Conservation (phyloP, 2,329 filamentous ascomycete genomes). For the Sordariomycetes sp. region DNA sequence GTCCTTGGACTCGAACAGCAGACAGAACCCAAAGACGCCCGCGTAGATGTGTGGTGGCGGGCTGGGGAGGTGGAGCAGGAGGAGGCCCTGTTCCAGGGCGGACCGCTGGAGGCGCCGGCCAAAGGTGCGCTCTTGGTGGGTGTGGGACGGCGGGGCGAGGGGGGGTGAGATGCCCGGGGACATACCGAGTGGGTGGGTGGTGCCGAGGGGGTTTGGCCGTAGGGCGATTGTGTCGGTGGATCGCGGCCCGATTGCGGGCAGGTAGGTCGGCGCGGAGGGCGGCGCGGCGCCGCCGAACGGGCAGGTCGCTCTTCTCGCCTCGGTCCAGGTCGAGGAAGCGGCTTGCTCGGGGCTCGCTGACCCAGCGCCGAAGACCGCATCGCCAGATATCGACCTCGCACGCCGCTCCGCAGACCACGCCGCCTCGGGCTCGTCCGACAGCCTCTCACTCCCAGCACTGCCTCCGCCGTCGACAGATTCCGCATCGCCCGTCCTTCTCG, state of each 20-base stretch:
- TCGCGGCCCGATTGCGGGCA: neutral
- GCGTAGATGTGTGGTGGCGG: slow-evolving; percentile 33
- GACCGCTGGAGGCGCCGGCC: slow-evolving; percentile 56
- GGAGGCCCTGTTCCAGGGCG: slow-evolving; percentile 48
- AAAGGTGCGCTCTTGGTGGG: slow-evolving; percentile 53
- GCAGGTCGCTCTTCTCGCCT: neutral
- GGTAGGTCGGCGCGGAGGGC: slow-evolving; percentile 1
- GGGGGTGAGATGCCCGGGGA: slow-evolving; percentile 18
- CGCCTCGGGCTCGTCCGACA: slow-evolving; percentile 4
- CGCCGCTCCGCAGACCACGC: neutral
- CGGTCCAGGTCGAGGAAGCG: neutral
- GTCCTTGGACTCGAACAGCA: slow-evolving; percentile 42
- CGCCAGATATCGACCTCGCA: neutral
- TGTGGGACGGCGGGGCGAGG: slow-evolving; percentile 37
- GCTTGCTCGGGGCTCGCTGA: neutral
- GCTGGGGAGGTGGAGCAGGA: slow-evolving; percentile 36
- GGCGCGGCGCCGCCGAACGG: neutral
- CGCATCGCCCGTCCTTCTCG: slow-evolving; percentile 25
- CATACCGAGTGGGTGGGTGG: slow-evolving; percentile 28
- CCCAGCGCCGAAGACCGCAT: neutral
- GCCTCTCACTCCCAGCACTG: slow-evolving; percentile 8
- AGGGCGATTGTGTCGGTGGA: neutral
- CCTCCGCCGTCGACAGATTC: slow-evolving; percentile 7
- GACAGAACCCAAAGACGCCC: slow-evolving; percentile 57
- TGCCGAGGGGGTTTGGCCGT: slow-evolving; percentile 14